A percentile compares a stretch with the other conserved stretches of the same genome.
Evolutionary conservation across 352 stramenopile species (phyloP).

Genomic region (Globisporangium uncinulatum): DNA sequence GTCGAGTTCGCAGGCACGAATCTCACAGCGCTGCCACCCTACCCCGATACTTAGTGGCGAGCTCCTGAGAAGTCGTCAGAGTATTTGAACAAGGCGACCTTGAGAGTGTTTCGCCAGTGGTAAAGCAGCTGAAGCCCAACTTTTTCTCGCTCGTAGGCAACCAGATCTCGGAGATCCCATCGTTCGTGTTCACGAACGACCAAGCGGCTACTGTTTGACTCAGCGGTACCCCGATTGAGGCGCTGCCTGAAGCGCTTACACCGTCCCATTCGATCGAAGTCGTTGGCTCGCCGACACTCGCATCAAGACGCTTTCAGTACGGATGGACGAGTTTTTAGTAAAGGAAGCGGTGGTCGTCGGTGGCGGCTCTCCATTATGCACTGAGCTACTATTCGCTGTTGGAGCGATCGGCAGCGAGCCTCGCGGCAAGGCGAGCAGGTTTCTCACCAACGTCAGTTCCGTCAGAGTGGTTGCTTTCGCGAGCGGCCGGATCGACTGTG

Average conservation of each 20-base stretch:
- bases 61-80: neutral
- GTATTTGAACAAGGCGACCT: slow-evolving; percentile 21
- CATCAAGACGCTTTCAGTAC: slow-evolving; percentile 1
- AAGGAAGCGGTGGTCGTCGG: neutral
- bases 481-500: too few species aligned
- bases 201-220: slow-evolving; percentile 12
- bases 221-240: slow-evolving; percentile 17
- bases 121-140: slow-evolving; percentile 12
- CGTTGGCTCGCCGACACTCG: slow-evolving; percentile 7
- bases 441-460: too few species aligned
- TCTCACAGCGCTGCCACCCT: slow-evolving; percentile 20
- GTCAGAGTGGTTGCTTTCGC: too few species aligned
- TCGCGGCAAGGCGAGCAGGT: too few species aligned
- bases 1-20: slow-evolving; percentile 40
- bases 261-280: slow-evolving; percentile 7
- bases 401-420: neutral
- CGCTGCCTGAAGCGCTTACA: slow-evolving; percentile 12
- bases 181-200: slow-evolving; percentile 10
- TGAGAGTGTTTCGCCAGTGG: slow-evolving; percentile 6
- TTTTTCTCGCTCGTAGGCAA: slow-evolving; percentile 25
- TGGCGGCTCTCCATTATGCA: slow-evolving; percentile 9
- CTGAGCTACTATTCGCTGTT: neutral
- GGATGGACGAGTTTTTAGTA: slow-evolving; percentile 13
- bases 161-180: slow-evolving; percentile 8
- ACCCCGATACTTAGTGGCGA: slow-evolving; percentile 29